Base-by-base conservation (phyloP, 208 protist species). In the Trypanosomatidae sp. region DNA sequence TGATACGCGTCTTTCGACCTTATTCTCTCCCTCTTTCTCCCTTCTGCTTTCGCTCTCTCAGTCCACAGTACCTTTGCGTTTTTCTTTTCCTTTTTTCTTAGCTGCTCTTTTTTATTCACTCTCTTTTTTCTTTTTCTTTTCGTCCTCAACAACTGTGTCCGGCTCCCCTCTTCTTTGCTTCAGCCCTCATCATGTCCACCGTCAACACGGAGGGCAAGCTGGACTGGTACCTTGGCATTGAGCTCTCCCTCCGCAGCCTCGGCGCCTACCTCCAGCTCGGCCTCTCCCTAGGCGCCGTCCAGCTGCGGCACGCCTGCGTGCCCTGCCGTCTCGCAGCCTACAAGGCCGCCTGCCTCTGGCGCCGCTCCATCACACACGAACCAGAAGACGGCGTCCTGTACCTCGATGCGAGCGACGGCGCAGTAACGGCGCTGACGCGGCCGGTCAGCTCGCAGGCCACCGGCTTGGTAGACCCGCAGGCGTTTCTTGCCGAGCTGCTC, bases 251-350 rank as follows among this genome's bases (percentile, higher is more conserved):
- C 22, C 81, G 77, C 55, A 90, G 77, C 22, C 72, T 86, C 36
- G 74, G 62, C 28, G 78, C 81, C 44, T 90, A 90, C 66, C 60
- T 90, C 19, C 74, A 78, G 55, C 71, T 90, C 28, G 86, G 85
- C 33, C 50, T 78, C 47, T 78, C 77, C 1, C 76, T 90, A 17
- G 79, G 80, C 19, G 76, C 62, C 25, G 80, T 90, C 39, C 85
- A 90, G 58, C 44, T 36, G 0, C 76, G 74, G 0, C 79, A 79
- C 56, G 65, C 73, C 36, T 69, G 73, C 47, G 73, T 77, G 58
- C 69, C 68, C 36, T 74, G 17, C 30, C 62, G 72, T 25, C 70
- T 83, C 25, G 25, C 56, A 5, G 69, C n/a, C 25, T 74, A 80
- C 69, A 53, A 56, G 44, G 50, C 44, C 12, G n/a, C 7, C 19